Conservation (phyloP, 176 grass and related monocot species). For the Rhipidocladum racemiflorum region DNA sequence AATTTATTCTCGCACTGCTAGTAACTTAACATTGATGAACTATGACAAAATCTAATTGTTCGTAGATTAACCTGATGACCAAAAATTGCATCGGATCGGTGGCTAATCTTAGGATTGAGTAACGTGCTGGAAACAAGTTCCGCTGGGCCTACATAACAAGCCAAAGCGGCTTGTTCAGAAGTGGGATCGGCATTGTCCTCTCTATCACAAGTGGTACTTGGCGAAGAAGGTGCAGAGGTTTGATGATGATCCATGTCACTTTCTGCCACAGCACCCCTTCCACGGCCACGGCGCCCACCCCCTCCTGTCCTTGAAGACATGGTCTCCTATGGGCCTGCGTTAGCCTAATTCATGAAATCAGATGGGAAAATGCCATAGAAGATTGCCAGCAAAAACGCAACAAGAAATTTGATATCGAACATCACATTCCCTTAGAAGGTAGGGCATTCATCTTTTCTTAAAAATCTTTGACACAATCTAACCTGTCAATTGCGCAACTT, state of each 20-base stretch:
- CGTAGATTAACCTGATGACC: conserved; percentile 47
- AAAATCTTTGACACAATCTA: neutral
- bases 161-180: conserved; percentile 7
- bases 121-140: conserved; percentile 34
- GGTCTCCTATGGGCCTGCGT: neutral
- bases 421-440: neutral
- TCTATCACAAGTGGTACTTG: conserved; percentile 46
- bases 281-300: conserved; percentile 23
- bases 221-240: conserved; percentile 39
- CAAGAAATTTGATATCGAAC: neutral
- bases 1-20: neutral
- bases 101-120: conserved; percentile 58
- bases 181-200: conserved; percentile 29
- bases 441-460: neutral
- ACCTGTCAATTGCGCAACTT: neutral
- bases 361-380: neutral
- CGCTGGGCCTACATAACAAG: conserved; percentile 22
- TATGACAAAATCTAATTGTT: conserved; percentile 4
- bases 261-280: conserved; percentile 22
- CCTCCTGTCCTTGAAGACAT: conserved; percentile 47
- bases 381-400: neutral
- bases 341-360: conserved; percentile 20
- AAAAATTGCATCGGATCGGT: conserved; percentile 57
- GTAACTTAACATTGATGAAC: conserved; percentile 8
- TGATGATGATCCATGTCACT: conserved; percentile 30